Conservation (phyloP, 257 asterid species). For the Solanum lycopersicoides region DNA sequence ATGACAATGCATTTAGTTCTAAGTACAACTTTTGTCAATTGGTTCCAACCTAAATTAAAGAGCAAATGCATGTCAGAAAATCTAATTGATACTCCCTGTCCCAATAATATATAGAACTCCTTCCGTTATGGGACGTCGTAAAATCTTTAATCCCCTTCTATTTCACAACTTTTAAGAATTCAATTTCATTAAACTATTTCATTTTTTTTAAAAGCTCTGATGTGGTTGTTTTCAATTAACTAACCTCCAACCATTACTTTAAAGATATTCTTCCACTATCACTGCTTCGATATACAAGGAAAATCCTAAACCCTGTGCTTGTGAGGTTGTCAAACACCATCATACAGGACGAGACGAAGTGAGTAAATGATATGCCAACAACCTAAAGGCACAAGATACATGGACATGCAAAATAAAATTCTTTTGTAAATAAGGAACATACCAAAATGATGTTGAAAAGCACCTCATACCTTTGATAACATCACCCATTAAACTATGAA, state of each 20-base stretch:
- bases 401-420: background rate
- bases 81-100: background rate
- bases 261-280: background rate
- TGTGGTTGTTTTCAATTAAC: background rate
- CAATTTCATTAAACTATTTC: background rate
- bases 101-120: background rate
- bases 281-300: background rate
- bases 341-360: background rate
- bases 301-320: background rate
- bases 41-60: background rate
- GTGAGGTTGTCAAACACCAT: background rate
- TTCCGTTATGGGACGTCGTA: background rate
- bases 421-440: background rate
- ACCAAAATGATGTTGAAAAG: background rate
- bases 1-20: background rate
- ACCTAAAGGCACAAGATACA: background rate
- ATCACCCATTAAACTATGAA: conserved; percentile 92
- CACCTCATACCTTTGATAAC: conserved; percentile 67
- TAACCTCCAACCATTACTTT: background rate
- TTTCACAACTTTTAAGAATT: background rate
- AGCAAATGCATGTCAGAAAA: background rate
- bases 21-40: background rate
- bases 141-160: background rate
- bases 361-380: background rate
- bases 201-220: background rate